These are phyloP conservation scores for Penicillium mononematosum DNA, from an alignment of 495 filamentous ascomycete genomes.

Conservation along the genomic window DNA sequence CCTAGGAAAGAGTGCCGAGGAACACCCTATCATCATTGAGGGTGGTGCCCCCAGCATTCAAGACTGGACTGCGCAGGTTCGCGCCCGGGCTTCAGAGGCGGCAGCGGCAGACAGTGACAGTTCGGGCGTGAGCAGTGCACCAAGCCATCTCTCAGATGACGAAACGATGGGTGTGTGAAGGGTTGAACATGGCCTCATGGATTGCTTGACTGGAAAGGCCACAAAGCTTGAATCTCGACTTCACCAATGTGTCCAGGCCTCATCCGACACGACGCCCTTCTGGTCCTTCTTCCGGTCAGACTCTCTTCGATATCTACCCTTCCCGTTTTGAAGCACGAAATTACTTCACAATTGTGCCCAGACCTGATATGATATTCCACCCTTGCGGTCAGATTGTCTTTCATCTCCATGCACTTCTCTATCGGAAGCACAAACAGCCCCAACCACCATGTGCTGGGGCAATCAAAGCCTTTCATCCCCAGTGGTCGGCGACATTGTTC, in stretches of 20 bases:
- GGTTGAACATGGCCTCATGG: not conserved
- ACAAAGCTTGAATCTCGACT: not conserved
- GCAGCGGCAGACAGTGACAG: slow-evolving; percentile 33
- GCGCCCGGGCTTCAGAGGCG: slow-evolving; percentile 32
- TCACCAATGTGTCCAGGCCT: not conserved
- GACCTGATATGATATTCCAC: not conserved
- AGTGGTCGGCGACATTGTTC: not conserved
- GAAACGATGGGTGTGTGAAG: slow-evolving; percentile 43
- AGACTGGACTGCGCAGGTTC: slow-evolving; percentile 58
- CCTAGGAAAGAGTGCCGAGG: slow-evolving; percentile 67
- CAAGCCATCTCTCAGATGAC: slow-evolving; percentile 43
- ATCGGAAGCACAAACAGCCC: not conserved
- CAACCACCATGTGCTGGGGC: not conserved
- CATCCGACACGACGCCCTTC: not conserved
- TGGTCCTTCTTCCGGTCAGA: not conserved
- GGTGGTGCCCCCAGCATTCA: slow-evolving; percentile 67
- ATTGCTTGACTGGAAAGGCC: not conserved
- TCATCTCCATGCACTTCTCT: not conserved
- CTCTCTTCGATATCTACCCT: not conserved
- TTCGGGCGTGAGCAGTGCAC: slow-evolving; percentile 45
- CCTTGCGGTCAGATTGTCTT: not conserved
- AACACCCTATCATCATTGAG: slow-evolving; percentile 66
- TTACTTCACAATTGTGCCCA: not conserved
- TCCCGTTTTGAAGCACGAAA: not conserved
- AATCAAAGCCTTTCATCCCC: not conserved